These are phyloP conservation scores for Russula sp. DNA, from an alignment of 768 basidiomycete genomes.

Conservation along the genomic window DNA sequence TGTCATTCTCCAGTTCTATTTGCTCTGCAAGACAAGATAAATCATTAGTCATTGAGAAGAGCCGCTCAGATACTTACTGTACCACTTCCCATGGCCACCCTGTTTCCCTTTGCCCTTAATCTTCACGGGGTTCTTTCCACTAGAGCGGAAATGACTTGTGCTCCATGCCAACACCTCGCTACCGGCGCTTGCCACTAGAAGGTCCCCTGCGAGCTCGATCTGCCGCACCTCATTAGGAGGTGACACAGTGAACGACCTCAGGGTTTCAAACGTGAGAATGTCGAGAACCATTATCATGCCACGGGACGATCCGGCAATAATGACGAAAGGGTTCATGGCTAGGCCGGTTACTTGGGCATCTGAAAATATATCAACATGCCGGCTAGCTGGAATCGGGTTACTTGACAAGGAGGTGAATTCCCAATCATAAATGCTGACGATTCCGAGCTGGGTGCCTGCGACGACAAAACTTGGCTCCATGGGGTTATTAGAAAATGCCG, in stretches of 20 bases:
- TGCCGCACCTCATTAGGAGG: constrained; percentile 45
- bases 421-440: constrained; percentile 61
- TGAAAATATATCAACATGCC: constrained; percentile 59
- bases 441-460: constrained; percentile 63
- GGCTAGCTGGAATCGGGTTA: constrained; percentile 37
- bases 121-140: constrained; percentile 33
- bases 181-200: constrained; percentile 58
- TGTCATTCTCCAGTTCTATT: constrained; percentile 59
- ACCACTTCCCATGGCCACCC: constrained; percentile 38
- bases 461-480: constrained; percentile 52
- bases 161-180: constrained; percentile 67
- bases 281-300: constrained; percentile 66
- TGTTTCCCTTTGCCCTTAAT: constrained; percentile 32
- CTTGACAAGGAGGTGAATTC: constrained; percentile 24
- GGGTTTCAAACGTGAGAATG: constrained; percentile 54
- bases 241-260: constrained; percentile 56
- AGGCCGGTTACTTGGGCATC: constrained; percentile 65
- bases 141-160: constrained; percentile 48
- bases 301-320: constrained; percentile 63
- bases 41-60: background rate
- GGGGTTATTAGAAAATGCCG: constrained; percentile 45
- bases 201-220: constrained; percentile 55
- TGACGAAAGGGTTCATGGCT: constrained; percentile 54
- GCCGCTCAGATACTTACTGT: constrained; percentile 35
- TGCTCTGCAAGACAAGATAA: constrained; percentile 46